These are phyloP conservation scores for Pythium aquatile DNA, from an alignment of 352 stramenopile species.

Conservation along the genomic window DNA sequence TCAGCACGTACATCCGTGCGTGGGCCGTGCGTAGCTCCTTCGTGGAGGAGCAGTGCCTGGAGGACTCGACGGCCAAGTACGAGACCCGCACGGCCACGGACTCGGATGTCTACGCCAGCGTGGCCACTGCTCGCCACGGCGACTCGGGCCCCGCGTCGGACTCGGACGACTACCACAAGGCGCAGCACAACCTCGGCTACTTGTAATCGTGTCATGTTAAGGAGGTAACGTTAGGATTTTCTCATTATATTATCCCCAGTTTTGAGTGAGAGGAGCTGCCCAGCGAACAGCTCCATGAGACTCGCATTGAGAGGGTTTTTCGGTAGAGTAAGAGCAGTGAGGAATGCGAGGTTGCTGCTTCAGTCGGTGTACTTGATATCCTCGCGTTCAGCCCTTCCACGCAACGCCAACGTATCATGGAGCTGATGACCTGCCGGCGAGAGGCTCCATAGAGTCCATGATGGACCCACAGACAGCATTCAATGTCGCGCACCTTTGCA, in stretches of 20 bases:
- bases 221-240: neutral
- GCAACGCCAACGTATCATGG: too few species aligned
- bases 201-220: neutral
- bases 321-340: neutral
- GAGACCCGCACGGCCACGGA: slow-evolving; percentile 20
- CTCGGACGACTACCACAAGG: slow-evolving; percentile 12
- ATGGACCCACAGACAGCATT: too few species aligned
- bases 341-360: neutral
- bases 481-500: neutral
- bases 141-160: neutral
- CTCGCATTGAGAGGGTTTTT: neutral
- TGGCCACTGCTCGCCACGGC: slow-evolving; percentile 18
- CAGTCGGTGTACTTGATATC: neutral
- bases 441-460: too few species aligned
- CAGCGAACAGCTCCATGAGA: neutral
- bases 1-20: slow-evolving; percentile 3
- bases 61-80: slow-evolving; percentile 18
- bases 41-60: slow-evolving; percentile 8
- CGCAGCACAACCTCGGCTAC: neutral
- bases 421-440: too few species aligned
- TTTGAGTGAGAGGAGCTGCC: neutral
- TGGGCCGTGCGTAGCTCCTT: slow-evolving; percentile 13
- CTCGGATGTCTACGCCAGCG: slow-evolving; percentile 22
- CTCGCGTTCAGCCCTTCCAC: too few species aligned
- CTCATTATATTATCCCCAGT: neutral